Percentiles rank a stretch among this genome's conserved stretches.
These are phyloP conservation scores for Hortaea werneckii DNA, from an alignment of 2,329 filamentous ascomycete species.

Conservation along the genomic window DNA sequence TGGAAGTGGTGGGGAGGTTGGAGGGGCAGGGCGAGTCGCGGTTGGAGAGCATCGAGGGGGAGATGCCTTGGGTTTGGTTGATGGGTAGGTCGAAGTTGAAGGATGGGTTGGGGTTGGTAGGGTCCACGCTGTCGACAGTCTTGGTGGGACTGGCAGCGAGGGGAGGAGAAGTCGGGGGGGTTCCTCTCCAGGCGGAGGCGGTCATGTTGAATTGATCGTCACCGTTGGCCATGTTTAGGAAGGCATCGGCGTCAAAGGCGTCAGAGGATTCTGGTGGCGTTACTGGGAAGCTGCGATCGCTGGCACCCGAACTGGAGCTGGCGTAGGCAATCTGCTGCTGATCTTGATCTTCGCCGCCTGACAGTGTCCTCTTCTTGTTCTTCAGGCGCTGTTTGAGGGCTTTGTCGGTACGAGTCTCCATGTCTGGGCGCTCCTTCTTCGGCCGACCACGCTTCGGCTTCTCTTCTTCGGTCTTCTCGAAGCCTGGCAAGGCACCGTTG, in stretches of 20 bases:
- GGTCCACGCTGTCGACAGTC: conserved; percentile 3
- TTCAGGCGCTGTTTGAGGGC: conserved; percentile 42
- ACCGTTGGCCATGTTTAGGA: conserved; percentile 18
- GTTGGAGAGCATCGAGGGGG: conserved; percentile 15
- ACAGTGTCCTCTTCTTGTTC: conserved; percentile 6
- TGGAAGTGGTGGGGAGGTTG: neutral
- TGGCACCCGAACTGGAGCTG: conserved; percentile 19
- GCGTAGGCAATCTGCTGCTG: conserved; percentile 7
- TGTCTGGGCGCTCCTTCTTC: conserved; percentile 51
- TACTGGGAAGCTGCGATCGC: conserved; percentile 23
- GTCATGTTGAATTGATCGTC: conserved; percentile 13
- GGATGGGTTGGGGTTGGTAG: conserved; percentile 2
- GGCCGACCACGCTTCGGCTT: conserved; percentile 59
- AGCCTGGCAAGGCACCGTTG: conserved; percentile 81
- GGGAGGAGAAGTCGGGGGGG: conserved; percentile 21
- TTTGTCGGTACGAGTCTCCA: conserved; percentile 49
- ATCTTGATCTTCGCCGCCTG: conserved; percentile 8
- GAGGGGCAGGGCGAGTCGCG: conserved; percentile 12
- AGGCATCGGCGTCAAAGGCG: conserved; percentile 19
- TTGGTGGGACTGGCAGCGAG: conserved; percentile 8
- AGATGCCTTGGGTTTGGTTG: conserved; percentile 11
- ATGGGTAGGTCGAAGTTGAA: conserved; percentile 15
- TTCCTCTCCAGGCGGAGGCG: conserved; percentile 19
- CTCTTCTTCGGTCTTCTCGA: conserved; percentile 42
- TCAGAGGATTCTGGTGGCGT: conserved; percentile 22